phyloP scores from a whole-genome alignment of 768 basidiomycete species.

The Collybiopsis luxurians region DNA sequence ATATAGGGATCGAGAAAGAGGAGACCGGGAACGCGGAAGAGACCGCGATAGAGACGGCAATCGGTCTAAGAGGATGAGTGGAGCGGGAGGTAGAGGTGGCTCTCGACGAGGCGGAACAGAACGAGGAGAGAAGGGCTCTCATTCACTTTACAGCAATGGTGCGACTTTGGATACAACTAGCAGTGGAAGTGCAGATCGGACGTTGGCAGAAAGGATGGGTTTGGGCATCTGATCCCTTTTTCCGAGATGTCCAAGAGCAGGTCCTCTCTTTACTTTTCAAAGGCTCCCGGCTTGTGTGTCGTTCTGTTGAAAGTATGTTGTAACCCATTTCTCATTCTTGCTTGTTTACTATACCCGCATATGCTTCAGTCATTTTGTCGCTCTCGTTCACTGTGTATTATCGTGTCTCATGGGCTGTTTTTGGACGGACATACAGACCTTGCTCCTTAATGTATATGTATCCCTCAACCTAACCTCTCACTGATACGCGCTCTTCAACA shows the following conservation, averaged over 20 bases:
- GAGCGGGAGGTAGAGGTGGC: slow-evolving; percentile 35
- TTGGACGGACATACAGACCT: not conserved
- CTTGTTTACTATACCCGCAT: slow-evolving; percentile 13
- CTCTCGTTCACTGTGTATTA: slow-evolving; percentile 7
- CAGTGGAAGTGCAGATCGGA: slow-evolving; percentile 57
- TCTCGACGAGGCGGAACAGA: slow-evolving; percentile 27
- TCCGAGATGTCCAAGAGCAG: slow-evolving; percentile 15
- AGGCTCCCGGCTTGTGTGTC: not conserved
- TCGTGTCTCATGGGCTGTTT: not conserved
- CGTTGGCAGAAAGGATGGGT: slow-evolving; percentile 84
- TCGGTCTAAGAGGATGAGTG: slow-evolving; percentile 41
- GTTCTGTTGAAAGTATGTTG: not conserved
- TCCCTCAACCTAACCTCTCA: not conserved
- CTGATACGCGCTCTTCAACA: not conserved
- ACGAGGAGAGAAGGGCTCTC: not conserved
- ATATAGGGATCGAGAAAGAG: slow-evolving; percentile 3
- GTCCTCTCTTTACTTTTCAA: slow-evolving; percentile 9
- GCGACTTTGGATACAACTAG: slow-evolving; percentile 14
- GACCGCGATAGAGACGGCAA: slow-evolving; percentile 33
- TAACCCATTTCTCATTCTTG: not conserved
- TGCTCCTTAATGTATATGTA: not conserved
- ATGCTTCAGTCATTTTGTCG: slow-evolving; percentile 31
- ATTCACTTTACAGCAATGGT: slow-evolving; percentile 5
- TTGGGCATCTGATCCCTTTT: slow-evolving; percentile 37
- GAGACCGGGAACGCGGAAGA: slow-evolving; percentile 30